Evolutionary conservation across 2,329 filamentous ascomycete species (phyloP).

Genomic region (Simplicillium sp.): DNA sequence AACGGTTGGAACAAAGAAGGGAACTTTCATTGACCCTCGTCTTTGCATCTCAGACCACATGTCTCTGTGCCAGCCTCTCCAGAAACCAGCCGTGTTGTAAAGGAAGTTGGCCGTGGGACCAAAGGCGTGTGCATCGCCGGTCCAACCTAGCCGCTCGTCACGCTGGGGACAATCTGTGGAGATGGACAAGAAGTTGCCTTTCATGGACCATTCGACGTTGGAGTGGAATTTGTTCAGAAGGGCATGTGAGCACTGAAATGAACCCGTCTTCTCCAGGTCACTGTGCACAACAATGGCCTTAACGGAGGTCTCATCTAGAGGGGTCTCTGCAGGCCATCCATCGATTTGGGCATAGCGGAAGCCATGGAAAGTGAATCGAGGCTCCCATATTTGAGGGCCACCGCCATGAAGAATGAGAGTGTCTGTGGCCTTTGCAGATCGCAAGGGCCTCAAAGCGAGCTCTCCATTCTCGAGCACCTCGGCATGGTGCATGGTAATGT

Average conservation of each 20-base stretch:
- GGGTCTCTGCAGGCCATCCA: constrained; percentile 24
- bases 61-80: constrained; percentile 39
- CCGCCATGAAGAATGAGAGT: constrained; percentile 19
- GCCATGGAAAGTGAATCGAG: constrained; percentile 41
- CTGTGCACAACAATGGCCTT: constrained; percentile 33
- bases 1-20: constrained; percentile 18
- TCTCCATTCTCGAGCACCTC: constrained; percentile 44
- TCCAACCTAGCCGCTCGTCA: constrained; percentile 46
- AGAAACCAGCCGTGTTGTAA: constrained; percentile 41
- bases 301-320: constrained; percentile 11
- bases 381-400: constrained; percentile 24
- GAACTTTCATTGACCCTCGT: constrained; percentile 12
- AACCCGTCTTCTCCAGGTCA: constrained; percentile 39
- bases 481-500: constrained; percentile 38
- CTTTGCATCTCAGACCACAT: constrained; percentile 23
- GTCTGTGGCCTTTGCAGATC: constrained; percentile 31
- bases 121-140: constrained; percentile 40
- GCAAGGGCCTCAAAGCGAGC: constrained; percentile 28
- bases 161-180: constrained; percentile 50
- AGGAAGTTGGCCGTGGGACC: constrained; percentile 41
- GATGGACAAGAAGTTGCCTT: constrained; percentile 47
- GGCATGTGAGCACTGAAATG: constrained; percentile 40
- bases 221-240: constrained; percentile 43
- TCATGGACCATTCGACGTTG: constrained; percentile 48
- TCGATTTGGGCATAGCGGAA: constrained; percentile 41